Percentiles rank a stretch among this genome's conserved stretches.
Evolutionary conservation across 495 filamentous ascomycete species (phyloP).

Genomic region (Neurospora sp.): DNA sequence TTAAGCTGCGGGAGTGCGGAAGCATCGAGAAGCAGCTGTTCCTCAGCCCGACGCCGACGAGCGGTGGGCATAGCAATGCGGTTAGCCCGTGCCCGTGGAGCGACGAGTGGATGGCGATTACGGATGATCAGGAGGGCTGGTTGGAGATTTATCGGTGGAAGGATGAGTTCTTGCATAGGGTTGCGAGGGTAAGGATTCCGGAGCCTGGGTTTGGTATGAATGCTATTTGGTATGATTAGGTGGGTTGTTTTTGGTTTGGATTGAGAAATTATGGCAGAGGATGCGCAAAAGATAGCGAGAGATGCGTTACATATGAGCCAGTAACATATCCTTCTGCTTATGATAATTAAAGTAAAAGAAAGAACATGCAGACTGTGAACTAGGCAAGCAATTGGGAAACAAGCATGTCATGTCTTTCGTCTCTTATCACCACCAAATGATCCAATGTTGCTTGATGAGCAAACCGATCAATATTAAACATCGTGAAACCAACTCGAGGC

Average conservation of each 20-base stretch:
- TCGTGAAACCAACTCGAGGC: too few species aligned
- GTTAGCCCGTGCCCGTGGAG: constrained; percentile 70
- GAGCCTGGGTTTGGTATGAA: constrained; percentile 86
- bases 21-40: constrained; percentile 67
- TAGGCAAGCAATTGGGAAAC: not conserved
- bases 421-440: not conserved
- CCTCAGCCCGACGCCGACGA: constrained; percentile 74
- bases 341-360: not conserved
- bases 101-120: constrained; percentile 77
- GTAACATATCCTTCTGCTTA: not conserved
- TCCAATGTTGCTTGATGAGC: too few species aligned
- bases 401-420: not conserved
- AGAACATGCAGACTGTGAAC: too few species aligned
- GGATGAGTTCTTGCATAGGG: constrained; percentile 65
- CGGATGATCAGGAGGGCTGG: constrained; percentile 74
- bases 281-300: not conserved
- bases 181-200: constrained; percentile 61
- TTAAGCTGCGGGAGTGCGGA: constrained; percentile 57
- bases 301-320: not conserved
- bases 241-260: not conserved
- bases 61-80: constrained; percentile 76
- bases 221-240: constrained; percentile 78
- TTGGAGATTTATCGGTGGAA: constrained; percentile 79
- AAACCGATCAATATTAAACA: too few species aligned
- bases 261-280: not conserved